phyloP scores from a whole-genome alignment of 2,329 filamentous ascomycete species.

The Davidsoniella virescens region DNA sequence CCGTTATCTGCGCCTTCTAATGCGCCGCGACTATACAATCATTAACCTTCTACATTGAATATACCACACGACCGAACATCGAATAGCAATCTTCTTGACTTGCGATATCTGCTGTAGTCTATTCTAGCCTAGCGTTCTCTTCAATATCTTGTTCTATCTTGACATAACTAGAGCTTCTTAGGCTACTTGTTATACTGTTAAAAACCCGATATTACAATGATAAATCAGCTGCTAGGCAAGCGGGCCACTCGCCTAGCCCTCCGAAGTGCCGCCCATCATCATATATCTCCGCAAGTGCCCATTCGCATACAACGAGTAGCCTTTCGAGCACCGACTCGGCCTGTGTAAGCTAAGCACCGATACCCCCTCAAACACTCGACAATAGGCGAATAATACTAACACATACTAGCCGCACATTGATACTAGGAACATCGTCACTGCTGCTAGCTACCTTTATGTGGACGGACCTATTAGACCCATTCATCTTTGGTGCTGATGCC shows the following conservation, averaged over 20 bases:
- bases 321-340: conserved; percentile 8
- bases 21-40: no score
- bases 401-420: conserved; percentile 3
- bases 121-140: no score
- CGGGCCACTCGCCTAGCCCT: conserved; percentile 10
- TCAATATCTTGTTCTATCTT: background rate
- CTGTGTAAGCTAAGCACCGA: conserved; percentile 8
- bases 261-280: conserved; percentile 9
- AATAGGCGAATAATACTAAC: background rate
- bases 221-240: conserved; percentile 7
- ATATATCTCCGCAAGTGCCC: conserved; percentile 9
- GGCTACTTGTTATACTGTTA: background rate
- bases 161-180: background rate
- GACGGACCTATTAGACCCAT: conserved; percentile 10
- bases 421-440: background rate
- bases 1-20: no score
- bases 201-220: background rate
- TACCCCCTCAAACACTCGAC: background rate
- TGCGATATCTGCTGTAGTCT: no score
- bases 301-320: conserved; percentile 11
- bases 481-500: conserved; percentile 10
- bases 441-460: conserved; percentile 5
- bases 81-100: no score
- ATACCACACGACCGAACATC: no score
- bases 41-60: no score